Percentiles rank a stretch among this genome's conserved stretches.
Evolutionary conservation across 805 yeast species (phyloP).

Genomic region (Myxozyma kluyveri): DNA sequence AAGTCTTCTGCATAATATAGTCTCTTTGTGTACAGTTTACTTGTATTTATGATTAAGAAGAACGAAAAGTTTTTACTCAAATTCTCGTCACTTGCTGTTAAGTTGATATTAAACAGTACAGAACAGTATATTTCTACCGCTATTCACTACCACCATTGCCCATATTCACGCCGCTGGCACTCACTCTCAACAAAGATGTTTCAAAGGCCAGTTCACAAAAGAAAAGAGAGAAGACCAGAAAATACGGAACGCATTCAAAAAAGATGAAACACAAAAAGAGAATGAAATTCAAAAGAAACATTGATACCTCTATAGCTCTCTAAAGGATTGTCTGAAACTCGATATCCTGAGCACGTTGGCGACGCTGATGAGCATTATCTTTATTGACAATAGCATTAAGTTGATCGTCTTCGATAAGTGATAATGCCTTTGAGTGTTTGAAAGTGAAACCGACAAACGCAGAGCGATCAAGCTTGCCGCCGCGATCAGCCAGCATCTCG

Average conservation of each 20-base stretch:
- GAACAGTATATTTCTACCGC: too few species aligned
- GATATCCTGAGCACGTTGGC: constrained; percentile 7
- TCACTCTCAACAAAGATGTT: too few species aligned
- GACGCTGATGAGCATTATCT: constrained; percentile 1
- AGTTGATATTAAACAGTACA: too few species aligned
- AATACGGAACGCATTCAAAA: not conserved
- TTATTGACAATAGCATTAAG: constrained; percentile 2
- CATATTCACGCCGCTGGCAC: too few species aligned
- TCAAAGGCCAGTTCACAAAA: too few species aligned
- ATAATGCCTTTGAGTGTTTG: constrained; percentile 59
- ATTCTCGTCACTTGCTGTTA: not conserved
- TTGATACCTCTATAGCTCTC: too few species aligned
- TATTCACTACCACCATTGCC: too few species aligned
- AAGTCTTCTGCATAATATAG: not conserved
- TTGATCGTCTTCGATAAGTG: constrained; percentile 21
- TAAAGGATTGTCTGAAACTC: constrained; percentile 23
- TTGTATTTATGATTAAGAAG: constrained; percentile 15
- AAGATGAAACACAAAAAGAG: not conserved
- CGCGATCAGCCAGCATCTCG: constrained; percentile 71
- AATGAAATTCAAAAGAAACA: not conserved
- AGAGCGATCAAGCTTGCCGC: constrained; percentile 51
- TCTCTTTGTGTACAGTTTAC: constrained; percentile 22
- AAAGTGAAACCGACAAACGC: constrained; percentile 94
- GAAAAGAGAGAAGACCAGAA: not conserved
- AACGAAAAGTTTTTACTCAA: constrained; percentile 1